Evolutionary conservation across 495 filamentous ascomycete species (phyloP).

Genomic region (Penicillium bialowiezense): DNA sequence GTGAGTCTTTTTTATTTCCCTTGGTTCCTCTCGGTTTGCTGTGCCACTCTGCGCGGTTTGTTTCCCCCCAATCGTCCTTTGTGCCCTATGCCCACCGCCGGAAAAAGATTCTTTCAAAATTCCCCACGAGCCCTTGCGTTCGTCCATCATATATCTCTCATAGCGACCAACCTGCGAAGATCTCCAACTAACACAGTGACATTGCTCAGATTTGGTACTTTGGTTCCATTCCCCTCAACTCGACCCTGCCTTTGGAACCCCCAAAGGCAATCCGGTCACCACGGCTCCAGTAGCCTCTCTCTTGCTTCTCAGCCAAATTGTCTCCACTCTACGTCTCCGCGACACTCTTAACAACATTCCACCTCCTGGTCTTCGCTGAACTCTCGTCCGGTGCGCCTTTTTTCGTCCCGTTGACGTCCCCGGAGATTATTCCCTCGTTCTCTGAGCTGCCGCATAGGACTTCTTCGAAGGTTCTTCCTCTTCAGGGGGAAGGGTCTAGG

Average conservation of each 20-base stretch:
- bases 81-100: slow-evolving; percentile 6
- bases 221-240: neutral
- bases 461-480: slow-evolving; percentile 95
- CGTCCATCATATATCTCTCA: slow-evolving; percentile 25
- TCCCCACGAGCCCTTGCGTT: slow-evolving; percentile 11
- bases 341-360: slow-evolving; percentile 68
- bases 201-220: slow-evolving; percentile 4
- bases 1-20: slow-evolving; percentile 14
- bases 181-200: neutral
- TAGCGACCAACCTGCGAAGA: slow-evolving; percentile 5
- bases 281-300: slow-evolving; percentile 71
- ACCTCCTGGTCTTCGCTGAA: slow-evolving; percentile 63
- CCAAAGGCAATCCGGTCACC: slow-evolving; percentile 62
- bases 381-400: slow-evolving; percentile 54
- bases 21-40: slow-evolving; percentile 9
- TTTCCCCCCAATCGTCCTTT: slow-evolving; percentile 7
- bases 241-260: slow-evolving; percentile 58
- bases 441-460: slow-evolving; percentile 99
- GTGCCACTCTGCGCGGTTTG: slow-evolving; percentile 17
- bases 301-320: slow-evolving; percentile 77
- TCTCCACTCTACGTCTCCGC: slow-evolving; percentile 53
- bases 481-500: slow-evolving; percentile 46
- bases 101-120: slow-evolving; percentile 5
- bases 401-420: slow-evolving; percentile 49
- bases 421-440: slow-evolving; percentile 52